Base-by-base conservation (phyloP, 371 early-diverging fungal species). In the Dinochytrium kinnereticum region DNA sequence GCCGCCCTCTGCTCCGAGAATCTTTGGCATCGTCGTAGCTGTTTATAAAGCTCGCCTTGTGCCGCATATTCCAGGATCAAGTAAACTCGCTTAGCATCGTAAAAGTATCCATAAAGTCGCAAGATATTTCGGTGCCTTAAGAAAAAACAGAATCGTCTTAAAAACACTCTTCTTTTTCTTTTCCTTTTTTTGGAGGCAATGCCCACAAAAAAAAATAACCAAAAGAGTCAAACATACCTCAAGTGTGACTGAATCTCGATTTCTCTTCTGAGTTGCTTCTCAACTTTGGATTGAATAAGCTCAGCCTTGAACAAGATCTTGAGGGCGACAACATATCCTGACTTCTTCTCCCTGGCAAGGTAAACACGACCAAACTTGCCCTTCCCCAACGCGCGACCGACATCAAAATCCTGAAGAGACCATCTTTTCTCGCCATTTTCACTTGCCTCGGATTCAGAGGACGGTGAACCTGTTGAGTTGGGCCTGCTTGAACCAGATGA, bases 341-440 rank as follows among this genome's bases (percentile, higher is more conserved):
- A 89, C 64, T 82, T 82, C 74, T 91, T 96, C 81, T 99, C 98
- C 70, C 90, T 87, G 19, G 98, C 99, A 26, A 98, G 84, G 83
- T 97, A 99, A 0, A 99, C 99, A 37, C 94, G 90, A 0, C 99
- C 99, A 86, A 99, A 99, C 74, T 96, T 96, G 7, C 99, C 99
- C 78, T 91, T 91, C 31, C 99, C 99, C 3, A 99, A 83, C 0
- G 93, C 84, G 51, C 90, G 86, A 15, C 98, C 99, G 64, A 99
- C 90, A 74, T 99, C 98, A 89, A 99, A 99, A 83, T 99, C 98
- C 17, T 91, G 81, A 53, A 99, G 78, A 13, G 91, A 86, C 97
- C 97, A 98, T 68, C 77, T 37, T 50, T 68, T 73, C 33, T 66
- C 64, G 15, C 19, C 24, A 26, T 7, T 53, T 24, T 53, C 55